These are phyloP conservation scores for Coemansia sp. DNA, from an alignment of 192 early-diverging fungal species.

Conservation along the genomic window DNA sequence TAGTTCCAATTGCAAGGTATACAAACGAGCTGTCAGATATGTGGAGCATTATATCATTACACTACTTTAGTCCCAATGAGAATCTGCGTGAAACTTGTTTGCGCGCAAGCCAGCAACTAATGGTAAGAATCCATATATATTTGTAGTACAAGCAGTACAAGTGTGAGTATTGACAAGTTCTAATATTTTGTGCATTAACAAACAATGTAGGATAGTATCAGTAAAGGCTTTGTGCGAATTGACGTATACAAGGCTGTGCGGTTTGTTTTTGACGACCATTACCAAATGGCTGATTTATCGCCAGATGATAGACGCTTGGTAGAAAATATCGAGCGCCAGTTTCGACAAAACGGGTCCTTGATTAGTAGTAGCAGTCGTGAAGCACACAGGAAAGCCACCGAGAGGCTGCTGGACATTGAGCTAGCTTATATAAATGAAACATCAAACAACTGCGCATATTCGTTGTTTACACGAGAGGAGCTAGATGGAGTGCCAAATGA, in stretches of 20 bases:
- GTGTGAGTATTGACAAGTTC: not conserved
- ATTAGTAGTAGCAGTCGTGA: conserved; percentile 39
- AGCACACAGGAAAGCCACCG: too few relatives aligned
- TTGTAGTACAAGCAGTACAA: not conserved
- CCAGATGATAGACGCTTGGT: conserved; percentile 63
- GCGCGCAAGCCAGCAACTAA: conserved; percentile 55
- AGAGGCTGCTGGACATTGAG: too few relatives aligned
- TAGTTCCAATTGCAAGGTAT: conserved; percentile 24
- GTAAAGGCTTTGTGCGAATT: conserved; percentile 57
- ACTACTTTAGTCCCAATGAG: conserved; percentile 43
- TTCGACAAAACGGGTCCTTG: conserved; percentile 63
- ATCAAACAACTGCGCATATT: conserved; percentile 17
- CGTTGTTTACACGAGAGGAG: conserved; percentile 53
- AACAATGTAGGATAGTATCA: conserved; percentile 53
- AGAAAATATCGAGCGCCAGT: conserved; percentile 58
- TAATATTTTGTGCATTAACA: too few relatives aligned
- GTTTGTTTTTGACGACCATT: conserved; percentile 32
- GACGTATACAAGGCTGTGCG: conserved; percentile 61
- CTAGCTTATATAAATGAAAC: too few relatives aligned
- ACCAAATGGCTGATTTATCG: conserved; percentile 31
- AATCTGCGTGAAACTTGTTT: conserved; percentile 60
- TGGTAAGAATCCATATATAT: not conserved
- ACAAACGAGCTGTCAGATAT: conserved; percentile 17
- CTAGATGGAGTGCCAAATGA: conserved; percentile 66
- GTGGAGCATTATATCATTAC: conserved; percentile 2